Percentiles rank a stretch among this genome's conserved stretches.
Evolutionary conservation across 2,329 filamentous ascomycete species (phyloP).

Genomic region (Xylariaceae sp.): DNA sequence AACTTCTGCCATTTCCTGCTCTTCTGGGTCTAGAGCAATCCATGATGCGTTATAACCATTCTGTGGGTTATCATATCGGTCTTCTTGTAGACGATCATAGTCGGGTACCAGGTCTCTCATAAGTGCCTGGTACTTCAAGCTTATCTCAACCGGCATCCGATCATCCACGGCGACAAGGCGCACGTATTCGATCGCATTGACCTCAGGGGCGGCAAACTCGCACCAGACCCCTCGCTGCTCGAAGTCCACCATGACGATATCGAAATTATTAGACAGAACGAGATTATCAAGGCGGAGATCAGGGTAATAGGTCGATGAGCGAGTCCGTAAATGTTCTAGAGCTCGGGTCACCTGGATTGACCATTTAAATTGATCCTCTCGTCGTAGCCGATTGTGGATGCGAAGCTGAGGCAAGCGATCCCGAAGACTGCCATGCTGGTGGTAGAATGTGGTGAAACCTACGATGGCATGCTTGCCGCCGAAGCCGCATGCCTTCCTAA

Average conservation of each 20-base stretch:
- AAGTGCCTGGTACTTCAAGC: constrained; percentile 39
- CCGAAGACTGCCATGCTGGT: constrained; percentile 51
- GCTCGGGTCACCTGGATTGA: constrained; percentile 49
- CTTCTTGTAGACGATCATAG: constrained; percentile 41
- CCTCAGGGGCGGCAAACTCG: constrained; percentile 57
- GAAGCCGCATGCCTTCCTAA: constrained; percentile 54
- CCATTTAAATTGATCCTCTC: constrained; percentile 50
- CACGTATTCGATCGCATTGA: constrained; percentile 56
- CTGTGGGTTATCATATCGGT: constrained; percentile 46
- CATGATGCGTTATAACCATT: constrained; percentile 54
- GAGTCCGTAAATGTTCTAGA: constrained; percentile 46
- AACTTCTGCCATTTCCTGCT: constrained; percentile 56
- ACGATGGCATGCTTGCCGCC: constrained; percentile 52
- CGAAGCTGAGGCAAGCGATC: constrained; percentile 51
- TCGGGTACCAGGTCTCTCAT: constrained; percentile 44
- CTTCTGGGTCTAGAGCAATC: constrained; percentile 46
- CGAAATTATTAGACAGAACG: constrained; percentile 44
- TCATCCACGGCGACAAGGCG: constrained; percentile 50
- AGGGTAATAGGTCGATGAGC: constrained; percentile 49
- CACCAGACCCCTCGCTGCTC: constrained; percentile 61
- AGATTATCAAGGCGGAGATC: constrained; percentile 59
- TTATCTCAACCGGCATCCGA: constrained; percentile 39
- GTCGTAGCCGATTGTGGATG: constrained; percentile 41
- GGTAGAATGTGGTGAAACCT: constrained; percentile 54
- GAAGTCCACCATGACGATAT: constrained; percentile 57